Base-by-base conservation (phyloP, 805 yeast genomes). In the Blastobotrys americana region DNA sequence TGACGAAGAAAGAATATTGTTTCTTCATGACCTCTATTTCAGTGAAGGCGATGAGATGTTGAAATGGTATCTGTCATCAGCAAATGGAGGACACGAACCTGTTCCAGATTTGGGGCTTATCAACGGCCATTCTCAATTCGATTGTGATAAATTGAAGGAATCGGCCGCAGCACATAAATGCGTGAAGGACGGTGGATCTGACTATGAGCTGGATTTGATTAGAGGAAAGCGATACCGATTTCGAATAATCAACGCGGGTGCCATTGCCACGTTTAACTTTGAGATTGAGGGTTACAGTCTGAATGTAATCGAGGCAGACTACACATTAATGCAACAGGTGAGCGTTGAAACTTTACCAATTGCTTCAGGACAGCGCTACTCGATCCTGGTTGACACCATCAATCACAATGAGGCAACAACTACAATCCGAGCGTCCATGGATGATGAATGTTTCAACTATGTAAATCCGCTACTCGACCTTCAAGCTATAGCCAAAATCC, bases 361-460 rank as follows among this genome's bases (percentile, higher is more conserved):
- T 2, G 73, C 89, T 0, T 84, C 83, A n/a, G 96, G 89, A 4
- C 96, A 88, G 66, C 71, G 97, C 58, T 76, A 82, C 57, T 71
- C 84, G 34, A 82, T 84, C 1, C 65, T 84, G 48, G 63, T 87
- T 15, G 72, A 71, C 10, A 73, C 70, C 19, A 33, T 45, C 2
- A 43, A 50, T 16, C 36, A 39, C 9, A 10, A 23, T 47, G 49
- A 10, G 50, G n/a, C n/a, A n/a, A n/a, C n/a, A n/a, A 31, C 42
- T 49, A 33, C 50, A 19, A 44, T 39, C 36, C 10, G 53, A 22
- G 53, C 53, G 6, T 37, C 38, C 5, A 50, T 50, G 61, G 73
- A 78, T 31, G 82, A 93, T 23, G 77, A 76, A 53, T 77, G 69
- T 62, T 61, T 84, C 55, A 67, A 70, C 13, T 84, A 80, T 60